Percentiles rank a stretch among this genome's conserved stretches.
These are phyloP conservation scores for Tarenaya hassleriana DNA, from an alignment of 345 rosid genomes.

Conservation along the genomic window DNA sequence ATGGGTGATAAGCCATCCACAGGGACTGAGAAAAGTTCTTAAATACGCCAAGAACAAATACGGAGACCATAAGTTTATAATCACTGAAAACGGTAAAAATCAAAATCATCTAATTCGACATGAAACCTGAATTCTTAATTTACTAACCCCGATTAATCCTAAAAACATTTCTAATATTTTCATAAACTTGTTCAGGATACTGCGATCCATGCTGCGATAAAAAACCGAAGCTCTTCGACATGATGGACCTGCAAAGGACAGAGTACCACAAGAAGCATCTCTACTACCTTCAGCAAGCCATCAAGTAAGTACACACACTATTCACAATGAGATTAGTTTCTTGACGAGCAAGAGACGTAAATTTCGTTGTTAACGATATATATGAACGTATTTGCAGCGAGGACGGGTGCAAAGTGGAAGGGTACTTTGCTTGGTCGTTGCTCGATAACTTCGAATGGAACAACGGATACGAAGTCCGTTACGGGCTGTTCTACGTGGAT, in stretches of 20 bases:
- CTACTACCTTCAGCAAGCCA: conserved; percentile 1
- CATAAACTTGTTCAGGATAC: neutral
- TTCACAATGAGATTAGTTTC: neutral
- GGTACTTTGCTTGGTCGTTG: conserved; percentile 43
- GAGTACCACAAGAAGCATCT: conserved; percentile 9
- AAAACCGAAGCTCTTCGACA: neutral
- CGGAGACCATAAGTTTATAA: conserved; percentile 33
- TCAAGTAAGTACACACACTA: neutral
- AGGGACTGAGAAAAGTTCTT: conserved; percentile 29
- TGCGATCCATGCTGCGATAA: neutral
- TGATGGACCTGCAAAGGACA: neutral
- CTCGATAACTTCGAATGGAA: conserved; percentile 46
- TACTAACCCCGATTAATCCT: neutral
- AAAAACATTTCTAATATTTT: neutral
- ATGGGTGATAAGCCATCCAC: conserved; percentile 29
- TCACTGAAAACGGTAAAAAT: conserved; percentile 45
- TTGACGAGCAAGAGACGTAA: neutral
- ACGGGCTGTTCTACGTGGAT: conserved; percentile 40
- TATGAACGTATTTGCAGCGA: neutral
- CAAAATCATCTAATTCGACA: neutral
- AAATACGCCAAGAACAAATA: conserved; percentile 31
- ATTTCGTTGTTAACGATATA: neutral
- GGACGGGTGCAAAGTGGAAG: conserved; percentile 36
- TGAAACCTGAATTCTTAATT: neutral
- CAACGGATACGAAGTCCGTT: conserved; percentile 33